Evolutionary conservation across 2,329 filamentous ascomycete species (phyloP), one percentile per base, ranked within the genome.

Genomic region (Hirsutella rhossiliensis): DNA sequence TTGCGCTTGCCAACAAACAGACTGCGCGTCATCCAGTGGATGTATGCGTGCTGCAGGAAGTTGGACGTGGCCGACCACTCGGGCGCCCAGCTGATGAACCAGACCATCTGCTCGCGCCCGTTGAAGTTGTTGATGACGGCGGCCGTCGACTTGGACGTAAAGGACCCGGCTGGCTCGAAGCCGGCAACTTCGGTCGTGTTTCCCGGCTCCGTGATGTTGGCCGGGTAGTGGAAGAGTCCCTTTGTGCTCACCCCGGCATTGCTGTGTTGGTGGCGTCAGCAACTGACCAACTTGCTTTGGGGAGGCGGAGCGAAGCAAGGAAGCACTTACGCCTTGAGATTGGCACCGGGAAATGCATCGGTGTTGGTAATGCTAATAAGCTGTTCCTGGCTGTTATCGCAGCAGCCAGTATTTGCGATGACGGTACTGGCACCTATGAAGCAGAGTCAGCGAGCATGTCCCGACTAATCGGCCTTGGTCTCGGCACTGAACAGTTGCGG

Each of bases 21-120:
- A 32, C 77, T 76, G 48, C 75, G 68, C 5, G 77, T 80, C 30
- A 77, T 56, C 76, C 76, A 81, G 51, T 71, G 71, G 47, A 81
- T 79, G 68, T 73, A 79, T 11, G 76, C 66, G 58, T 81, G 77
- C 58, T 80, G 76, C 41, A 79, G 57, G 52, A 69, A 76, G 56
- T 69, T 78, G 52, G 72, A 76, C 3, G 75, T 70, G 13, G 67
- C 51, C 47, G 56, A 61, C 65, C 64, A 67, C 42, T 63, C 61
- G 19, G 60, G 61, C 11, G 62, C 62, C 42, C 74, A 78, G 15
- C 63, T 60, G 43, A 73, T 69, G 61, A 80, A 80, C 62, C 73
- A 80, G 3, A 69, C 76, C 73, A 80, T 77, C 58, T 80, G 75
- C 60, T 80, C 66, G 47, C 77, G 68, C 13, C 67, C 68, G 43